These are phyloP conservation scores for Clausena lansium DNA, from an alignment of 345 rosid genomes.

Conservation along the genomic window DNA sequence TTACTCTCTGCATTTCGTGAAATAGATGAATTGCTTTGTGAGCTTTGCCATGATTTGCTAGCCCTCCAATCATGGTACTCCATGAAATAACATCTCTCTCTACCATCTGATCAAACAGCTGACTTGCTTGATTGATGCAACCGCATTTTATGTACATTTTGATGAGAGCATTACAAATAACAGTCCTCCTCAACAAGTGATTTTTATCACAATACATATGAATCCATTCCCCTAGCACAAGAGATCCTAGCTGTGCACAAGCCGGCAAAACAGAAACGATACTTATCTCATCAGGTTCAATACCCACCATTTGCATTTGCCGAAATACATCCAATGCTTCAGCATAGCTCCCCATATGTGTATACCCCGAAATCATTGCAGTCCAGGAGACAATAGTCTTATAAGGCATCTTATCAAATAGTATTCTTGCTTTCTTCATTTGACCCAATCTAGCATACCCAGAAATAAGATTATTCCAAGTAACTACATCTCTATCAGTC, in stretches of 20 bases:
- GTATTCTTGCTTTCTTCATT: conserved; percentile 40
- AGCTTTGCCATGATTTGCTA: conserved; percentile 59
- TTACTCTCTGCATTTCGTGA: conserved; percentile 40
- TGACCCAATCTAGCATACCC: conserved; percentile 55
- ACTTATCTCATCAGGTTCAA: conserved; percentile 53
- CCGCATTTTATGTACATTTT: conserved; percentile 72
- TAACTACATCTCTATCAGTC: conserved; percentile 47
- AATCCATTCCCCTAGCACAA: conserved; percentile 56
- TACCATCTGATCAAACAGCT: conserved; percentile 36
- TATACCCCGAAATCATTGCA: conserved; percentile 54
- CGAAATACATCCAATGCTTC: conserved; percentile 50
- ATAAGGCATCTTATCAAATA: conserved; percentile 40
- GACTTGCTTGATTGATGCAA: conserved; percentile 37
- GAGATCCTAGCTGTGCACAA: conserved; percentile 52
- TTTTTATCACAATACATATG: conserved; percentile 44
- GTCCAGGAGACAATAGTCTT: conserved; percentile 65
- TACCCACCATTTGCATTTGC: conserved; percentile 35
- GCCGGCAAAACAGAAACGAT: conserved; percentile 53
- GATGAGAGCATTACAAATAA: conserved; percentile 44
- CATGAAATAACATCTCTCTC: conserved; percentile 53
- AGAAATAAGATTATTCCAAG: conserved; percentile 56
- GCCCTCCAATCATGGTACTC: conserved; percentile 64
- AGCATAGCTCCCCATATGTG: conserved; percentile 26
- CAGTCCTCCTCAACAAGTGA: conserved; percentile 25
- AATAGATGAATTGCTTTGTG: conserved; percentile 35